Percentiles rank a stretch among this genome's conserved stretches.
These are phyloP conservation scores for Pyrenochaeta sp. DNA, from an alignment of 2,329 filamentous ascomycete genomes.

Conservation along the genomic window DNA sequence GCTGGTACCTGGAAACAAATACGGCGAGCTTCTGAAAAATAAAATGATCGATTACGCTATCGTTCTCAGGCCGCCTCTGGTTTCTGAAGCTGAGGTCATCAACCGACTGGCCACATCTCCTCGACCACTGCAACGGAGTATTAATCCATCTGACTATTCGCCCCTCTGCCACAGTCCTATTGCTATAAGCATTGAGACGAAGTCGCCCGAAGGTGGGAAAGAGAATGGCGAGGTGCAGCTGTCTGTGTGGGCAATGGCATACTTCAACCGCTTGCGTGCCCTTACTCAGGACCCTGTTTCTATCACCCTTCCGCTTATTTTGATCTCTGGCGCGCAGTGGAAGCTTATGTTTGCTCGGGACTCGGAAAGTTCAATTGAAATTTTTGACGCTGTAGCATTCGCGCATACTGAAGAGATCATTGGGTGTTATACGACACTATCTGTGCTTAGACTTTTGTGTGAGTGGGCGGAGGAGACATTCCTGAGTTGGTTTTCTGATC, in stretches of 20 bases:
- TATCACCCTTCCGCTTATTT: conserved; percentile 15
- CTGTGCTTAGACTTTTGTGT: conserved; percentile 9
- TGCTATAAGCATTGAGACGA: conserved; percentile 12
- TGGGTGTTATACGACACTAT: conserved; percentile 17
- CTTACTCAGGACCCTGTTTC: conserved; percentile 11
- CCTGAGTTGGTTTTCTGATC: conserved; percentile 13
- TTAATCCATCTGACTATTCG: conserved; percentile 16
- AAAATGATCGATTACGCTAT: conserved; percentile 22
- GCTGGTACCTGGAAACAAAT: conserved; percentile 15
- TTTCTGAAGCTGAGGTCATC: conserved; percentile 7
- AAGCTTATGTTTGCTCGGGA: no score
- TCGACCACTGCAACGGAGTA: conserved; percentile 4
- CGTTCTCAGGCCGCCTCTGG: conserved; percentile 7
- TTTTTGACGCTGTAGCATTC: conserved; percentile 13
- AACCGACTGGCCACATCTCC: conserved; percentile 10
- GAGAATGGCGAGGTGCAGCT: conserved; percentile 17
- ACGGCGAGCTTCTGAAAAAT: conserved; percentile 5
- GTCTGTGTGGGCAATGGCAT: conserved; percentile 15
- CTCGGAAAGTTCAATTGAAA: conserved; percentile 9
- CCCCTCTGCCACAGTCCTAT: conserved; percentile 13
- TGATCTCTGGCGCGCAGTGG: conserved; percentile 10
- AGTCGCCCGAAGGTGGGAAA: conserved; percentile 13
- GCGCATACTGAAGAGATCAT: conserved; percentile 11
- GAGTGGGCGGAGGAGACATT: conserved; percentile 10
- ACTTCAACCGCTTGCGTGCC: conserved; percentile 12